Conservation (phyloP, 1,284 basidiomycete species). For the Ceratobasidium theobromae region DNA sequence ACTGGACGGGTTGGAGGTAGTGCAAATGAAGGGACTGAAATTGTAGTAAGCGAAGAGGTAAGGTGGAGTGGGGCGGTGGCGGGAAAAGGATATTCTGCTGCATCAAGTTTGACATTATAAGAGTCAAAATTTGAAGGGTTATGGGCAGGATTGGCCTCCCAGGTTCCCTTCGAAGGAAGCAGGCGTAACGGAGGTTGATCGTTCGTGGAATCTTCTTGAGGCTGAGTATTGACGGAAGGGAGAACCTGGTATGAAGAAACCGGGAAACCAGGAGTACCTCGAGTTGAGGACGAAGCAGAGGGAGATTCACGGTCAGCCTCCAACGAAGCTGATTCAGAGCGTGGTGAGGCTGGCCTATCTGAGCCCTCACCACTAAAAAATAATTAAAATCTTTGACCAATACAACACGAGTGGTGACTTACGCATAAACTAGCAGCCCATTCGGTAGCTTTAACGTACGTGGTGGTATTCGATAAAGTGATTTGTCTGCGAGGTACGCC, state of each 20-base stretch:
- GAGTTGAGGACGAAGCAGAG: background rate
- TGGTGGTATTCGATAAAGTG: conserved; percentile 19
- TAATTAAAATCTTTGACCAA: background rate
- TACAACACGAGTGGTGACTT: background rate
- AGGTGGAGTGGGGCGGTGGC: too few species aligned
- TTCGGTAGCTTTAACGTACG: conserved; percentile 6
- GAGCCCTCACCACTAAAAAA: conserved; percentile 15
- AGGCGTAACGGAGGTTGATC: conserved; percentile 10
- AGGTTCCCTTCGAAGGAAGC: background rate
- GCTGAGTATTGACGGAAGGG: background rate
- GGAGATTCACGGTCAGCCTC: conserved; percentile 12
- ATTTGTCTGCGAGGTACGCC: conserved; percentile 3
- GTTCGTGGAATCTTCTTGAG: background rate
- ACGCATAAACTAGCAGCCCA: conserved; percentile 13
- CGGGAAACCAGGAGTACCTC: background rate
- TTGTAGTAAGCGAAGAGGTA: background rate
- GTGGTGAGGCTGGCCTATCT: background rate
- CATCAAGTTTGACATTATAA: background rate
- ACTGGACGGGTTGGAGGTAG: background rate
- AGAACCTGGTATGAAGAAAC: too few species aligned
- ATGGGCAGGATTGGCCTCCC: background rate
- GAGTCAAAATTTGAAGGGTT: background rate
- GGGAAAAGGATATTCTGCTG: too few species aligned
- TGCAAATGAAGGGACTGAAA: background rate
- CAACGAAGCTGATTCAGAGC: background rate